Conservation (phyloP, 1,284 basidiomycete species). For the Ustanciosporium gigantosporum region DNA sequence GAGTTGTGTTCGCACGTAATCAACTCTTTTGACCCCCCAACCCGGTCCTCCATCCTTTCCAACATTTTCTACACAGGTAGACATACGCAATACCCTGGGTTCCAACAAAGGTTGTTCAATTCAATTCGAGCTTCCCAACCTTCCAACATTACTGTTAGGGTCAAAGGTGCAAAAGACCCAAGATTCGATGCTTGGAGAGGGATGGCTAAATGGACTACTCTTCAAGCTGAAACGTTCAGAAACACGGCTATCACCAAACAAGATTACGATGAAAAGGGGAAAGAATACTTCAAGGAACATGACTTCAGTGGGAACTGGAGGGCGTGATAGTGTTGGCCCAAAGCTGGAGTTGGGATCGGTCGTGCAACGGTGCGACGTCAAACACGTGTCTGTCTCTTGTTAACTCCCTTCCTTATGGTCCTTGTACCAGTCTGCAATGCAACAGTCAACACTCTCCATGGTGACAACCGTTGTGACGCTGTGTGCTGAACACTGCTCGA, state of each 20-base stretch:
- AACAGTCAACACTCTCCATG: no score
- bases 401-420: no score
- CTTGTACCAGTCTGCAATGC: no score
- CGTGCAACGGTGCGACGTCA: no score
- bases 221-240: slow-evolving; percentile 36
- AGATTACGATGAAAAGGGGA: slow-evolving; percentile 90
- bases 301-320: slow-evolving; percentile 26
- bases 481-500: no score
- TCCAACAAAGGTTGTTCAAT: slow-evolving; percentile 73
- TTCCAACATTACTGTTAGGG: slow-evolving; percentile 28
- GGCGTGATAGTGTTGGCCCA: no score
- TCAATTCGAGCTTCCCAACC: slow-evolving; percentile 53
- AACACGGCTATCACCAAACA: slow-evolving; percentile 70
- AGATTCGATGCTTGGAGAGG: slow-evolving; percentile 85
- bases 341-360: no score
- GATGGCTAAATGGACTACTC: slow-evolving; percentile 79
- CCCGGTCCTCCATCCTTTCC: slow-evolving; percentile 69
- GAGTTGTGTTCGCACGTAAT: slow-evolving; percentile 87
- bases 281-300: slow-evolving; percentile 70
- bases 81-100: slow-evolving; percentile 75
- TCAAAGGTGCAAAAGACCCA: slow-evolving; percentile 69
- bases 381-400: no score
- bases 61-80: slow-evolving; percentile 90
- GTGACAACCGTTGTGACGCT: no score
- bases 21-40: slow-evolving; percentile 74